Base-by-base conservation (phyloP, 805 yeast genomes). In the Schwanniomyces occidentalis region DNA sequence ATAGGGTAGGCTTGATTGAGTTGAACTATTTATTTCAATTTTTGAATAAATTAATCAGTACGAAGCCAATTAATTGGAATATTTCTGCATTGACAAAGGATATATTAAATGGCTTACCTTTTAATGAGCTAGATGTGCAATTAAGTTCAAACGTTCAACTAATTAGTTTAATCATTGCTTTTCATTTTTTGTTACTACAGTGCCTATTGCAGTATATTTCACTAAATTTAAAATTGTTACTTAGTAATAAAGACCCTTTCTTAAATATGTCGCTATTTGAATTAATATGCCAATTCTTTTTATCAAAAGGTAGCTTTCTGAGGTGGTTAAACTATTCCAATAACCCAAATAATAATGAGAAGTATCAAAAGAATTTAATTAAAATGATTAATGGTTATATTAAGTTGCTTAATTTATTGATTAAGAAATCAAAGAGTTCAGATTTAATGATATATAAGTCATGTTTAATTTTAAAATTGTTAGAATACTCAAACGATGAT, bases 111-210 rank as follows among this genome's bases (percentile, higher is more conserved):
- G 30, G 30, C 7, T 27, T 27, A n/a, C 16, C 23, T 8, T 27
- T 27, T 8, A 18, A 17, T 12, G 21, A 18, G 10, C 31, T 16
- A 15, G 10, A 14, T 4, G 10, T 14, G 27, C 14, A 22, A 3
- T 13, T 14, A 5, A 17, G 14, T 8, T 14, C 15, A 4, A 17
- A 18, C 17, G 2, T 13, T 14, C 37, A 32, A 27, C 12, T 28
- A 8, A 24, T 34, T 2, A 47, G 44, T 26, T 22, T 52, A 20
- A 41, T 49, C 16, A 41, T 52, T 19, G 60, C 65, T 4, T 56
- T 41, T 38, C 59, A 63, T 39, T 59, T 61, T 30, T 40, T 63
- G 23, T 24, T 48, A 4, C 30, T 61, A 10, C 69, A 63, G 34
- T 45, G 51, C 21, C 16, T 49, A 8, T 38, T 61, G 10, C 63